Conservation (phyloP, 2,329 filamentous ascomycete species). For the Ophiostoma australiae region DNA sequence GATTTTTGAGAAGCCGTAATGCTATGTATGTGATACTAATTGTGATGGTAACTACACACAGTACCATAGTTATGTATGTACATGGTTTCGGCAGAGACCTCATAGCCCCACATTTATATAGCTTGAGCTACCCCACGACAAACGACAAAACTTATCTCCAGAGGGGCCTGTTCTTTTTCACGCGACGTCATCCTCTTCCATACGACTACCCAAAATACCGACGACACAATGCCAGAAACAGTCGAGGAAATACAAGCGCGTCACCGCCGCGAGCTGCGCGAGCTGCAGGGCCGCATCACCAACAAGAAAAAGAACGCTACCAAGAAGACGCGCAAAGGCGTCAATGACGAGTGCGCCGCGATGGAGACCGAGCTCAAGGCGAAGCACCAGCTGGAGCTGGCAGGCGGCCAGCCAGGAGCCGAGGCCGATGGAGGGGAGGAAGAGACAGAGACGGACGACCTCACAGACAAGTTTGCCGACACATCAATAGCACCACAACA, state of each 20-base stretch:
- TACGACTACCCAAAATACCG: background rate
- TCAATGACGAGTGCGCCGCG: conserved; percentile 70
- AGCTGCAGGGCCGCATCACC: conserved; percentile 78
- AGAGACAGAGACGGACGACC: conserved; percentile 25
- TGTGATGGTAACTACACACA: too few relatives aligned
- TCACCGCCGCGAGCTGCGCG: conserved; percentile 83
- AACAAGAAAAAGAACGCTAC: conserved; percentile 97
- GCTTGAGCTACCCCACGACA: conserved; percentile 16
- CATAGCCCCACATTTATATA: conserved; percentile 10
- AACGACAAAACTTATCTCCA: conserved; percentile 4
- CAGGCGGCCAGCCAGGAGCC: conserved; percentile 29
- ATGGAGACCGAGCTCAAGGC: conserved; percentile 64
- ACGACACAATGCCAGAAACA: conserved; percentile 38
- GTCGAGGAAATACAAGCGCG: conserved; percentile 74
- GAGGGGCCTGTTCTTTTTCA: conserved; percentile 5
- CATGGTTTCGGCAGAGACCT: too few relatives aligned
- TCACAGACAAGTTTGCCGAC: conserved; percentile 20
- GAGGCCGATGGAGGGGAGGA: conserved; percentile 18
- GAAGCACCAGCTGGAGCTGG: conserved; percentile 59
- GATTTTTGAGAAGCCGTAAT: background rate
- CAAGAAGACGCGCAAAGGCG: conserved; percentile 73
- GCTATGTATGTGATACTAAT: background rate
- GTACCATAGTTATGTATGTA: too few relatives aligned
- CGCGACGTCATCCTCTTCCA: conserved; percentile 4
- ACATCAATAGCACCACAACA: conserved; percentile 23